phyloP scores from a whole-genome alignment of 2,329 filamentous ascomycete genomes.

The Metarhizium sp. region DNA sequence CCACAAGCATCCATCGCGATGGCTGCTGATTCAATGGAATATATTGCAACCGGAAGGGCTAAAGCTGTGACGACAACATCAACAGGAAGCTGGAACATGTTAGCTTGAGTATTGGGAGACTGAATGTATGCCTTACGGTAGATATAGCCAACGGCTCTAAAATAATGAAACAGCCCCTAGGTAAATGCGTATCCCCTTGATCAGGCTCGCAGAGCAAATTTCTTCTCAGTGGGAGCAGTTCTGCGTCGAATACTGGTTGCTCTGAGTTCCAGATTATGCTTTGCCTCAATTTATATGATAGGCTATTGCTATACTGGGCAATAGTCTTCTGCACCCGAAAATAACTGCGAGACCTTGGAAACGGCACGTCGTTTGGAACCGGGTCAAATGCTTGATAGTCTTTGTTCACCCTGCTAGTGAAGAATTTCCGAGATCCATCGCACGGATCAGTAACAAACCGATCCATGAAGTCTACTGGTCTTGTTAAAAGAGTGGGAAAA shows the following conservation, averaged over 20 bases:
- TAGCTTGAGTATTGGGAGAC: conserved; percentile 5
- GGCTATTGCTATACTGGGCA: conserved; percentile 73
- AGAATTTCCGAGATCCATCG: conserved; percentile 56
- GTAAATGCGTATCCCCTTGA: conserved; percentile 37
- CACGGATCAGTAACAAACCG: conserved; percentile 48
- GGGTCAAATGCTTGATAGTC: conserved; percentile 55
- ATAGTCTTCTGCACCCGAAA: conserved; percentile 47
- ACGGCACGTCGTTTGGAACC: conserved; percentile 48
- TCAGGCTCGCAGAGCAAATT: conserved; percentile 69
- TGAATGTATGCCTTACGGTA: conserved; percentile 41
- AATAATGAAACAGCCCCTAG: conserved; percentile 55
- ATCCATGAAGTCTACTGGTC: conserved; percentile 28
- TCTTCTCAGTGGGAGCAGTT: conserved; percentile 65
- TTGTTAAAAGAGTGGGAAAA: not conserved
- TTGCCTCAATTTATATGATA: conserved; percentile 52
- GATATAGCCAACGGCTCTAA: conserved; percentile 72
- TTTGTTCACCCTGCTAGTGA: conserved; percentile 40
- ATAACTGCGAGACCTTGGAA: conserved; percentile 35
- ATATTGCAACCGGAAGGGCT: conserved; percentile 73
- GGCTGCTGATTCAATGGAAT: conserved; percentile 71
- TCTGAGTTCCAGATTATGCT: conserved; percentile 46
- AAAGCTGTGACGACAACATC: conserved; percentile 64
- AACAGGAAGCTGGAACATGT: conserved; percentile 48
- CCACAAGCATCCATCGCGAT: conserved; percentile 69
- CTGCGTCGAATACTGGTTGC: conserved; percentile 75